Conservation (phyloP, 371 early-diverging fungal species). For the Mucor irregularis region DNA sequence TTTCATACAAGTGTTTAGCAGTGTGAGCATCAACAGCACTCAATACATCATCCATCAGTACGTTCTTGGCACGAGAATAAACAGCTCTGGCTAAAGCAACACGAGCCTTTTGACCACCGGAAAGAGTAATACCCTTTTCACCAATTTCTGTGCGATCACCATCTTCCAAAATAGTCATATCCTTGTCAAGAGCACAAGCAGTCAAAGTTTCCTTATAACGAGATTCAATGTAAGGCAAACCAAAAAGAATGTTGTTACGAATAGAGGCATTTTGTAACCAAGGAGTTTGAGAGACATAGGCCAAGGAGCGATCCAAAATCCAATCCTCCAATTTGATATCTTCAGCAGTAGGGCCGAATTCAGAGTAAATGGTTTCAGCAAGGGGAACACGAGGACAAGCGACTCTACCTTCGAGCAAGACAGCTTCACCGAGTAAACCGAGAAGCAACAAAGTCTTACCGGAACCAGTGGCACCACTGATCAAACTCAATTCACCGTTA, state of each 20-base stretch:
- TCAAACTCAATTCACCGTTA: conserved; percentile 67
- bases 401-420: conserved; percentile 42
- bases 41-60: conserved; percentile 80
- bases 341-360: conserved; percentile 37
- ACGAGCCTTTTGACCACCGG: conserved; percentile 85
- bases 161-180: conserved; percentile 75
- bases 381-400: conserved; percentile 45
- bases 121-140: conserved; percentile 84
- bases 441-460: conserved; percentile 80
- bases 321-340: conserved; percentile 39
- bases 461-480: conserved; percentile 79
- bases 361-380: conserved; percentile 41
- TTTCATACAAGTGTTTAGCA: conserved; percentile 72
- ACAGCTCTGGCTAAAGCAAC: conserved; percentile 79
- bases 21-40: conserved; percentile 88
- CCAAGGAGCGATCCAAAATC: conserved; percentile 47
- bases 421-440: conserved; percentile 61
- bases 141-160: conserved; percentile 92
- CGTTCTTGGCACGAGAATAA: conserved; percentile 66
- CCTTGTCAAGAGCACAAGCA: conserved; percentile 74
- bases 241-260: conserved; percentile 84
- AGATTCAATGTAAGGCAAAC: conserved; percentile 64
- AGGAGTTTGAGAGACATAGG: conserved; percentile 80
- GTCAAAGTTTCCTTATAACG: conserved; percentile 64
- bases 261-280: conserved; percentile 85